Evolutionary conservation across 2,329 filamentous ascomycete species (phyloP).

Genomic region (Colletotrichum sp.): DNA sequence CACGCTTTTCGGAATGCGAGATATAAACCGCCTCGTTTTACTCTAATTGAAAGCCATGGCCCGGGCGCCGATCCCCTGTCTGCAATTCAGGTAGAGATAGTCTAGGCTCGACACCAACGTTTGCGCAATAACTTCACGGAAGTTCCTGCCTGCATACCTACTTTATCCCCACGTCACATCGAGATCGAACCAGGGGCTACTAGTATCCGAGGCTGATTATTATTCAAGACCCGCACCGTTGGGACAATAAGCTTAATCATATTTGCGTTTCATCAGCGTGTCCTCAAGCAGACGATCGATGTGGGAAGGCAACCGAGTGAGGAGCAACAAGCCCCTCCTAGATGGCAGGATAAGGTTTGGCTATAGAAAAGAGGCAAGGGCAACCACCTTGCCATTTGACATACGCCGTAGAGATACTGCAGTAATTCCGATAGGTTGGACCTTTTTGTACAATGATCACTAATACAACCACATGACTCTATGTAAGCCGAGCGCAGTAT

Average conservation of each 20-base stretch:
- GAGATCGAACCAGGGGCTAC: neutral
- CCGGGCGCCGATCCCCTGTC: neutral
- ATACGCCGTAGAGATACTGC: neutral
- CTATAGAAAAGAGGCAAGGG: neutral
- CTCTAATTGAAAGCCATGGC: neutral
- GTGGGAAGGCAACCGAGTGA: neutral
- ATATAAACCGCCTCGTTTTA: neutral
- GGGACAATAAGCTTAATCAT: neutral
- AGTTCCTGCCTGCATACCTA: neutral
- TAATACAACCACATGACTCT: neutral
- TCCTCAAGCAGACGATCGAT: neutral
- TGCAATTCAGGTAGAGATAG: neutral
- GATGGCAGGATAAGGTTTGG: neutral
- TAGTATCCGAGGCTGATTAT: neutral
- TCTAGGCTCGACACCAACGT: neutral
- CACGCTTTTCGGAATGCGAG: neutral
- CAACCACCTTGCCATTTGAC: rapidly evolving
- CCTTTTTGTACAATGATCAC: neutral
- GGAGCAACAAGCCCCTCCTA: neutral
- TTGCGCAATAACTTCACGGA: neutral
- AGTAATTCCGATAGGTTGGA: neutral
- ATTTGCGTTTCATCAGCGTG: neutral
- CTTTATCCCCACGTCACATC: neutral
- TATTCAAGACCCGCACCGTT: neutral
- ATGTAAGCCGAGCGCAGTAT: neutral